Percentiles rank a stretch among this genome's conserved stretches.
These are phyloP conservation scores for Collybiopsis confluens DNA, from an alignment of 768 basidiomycete species.

Conservation along the genomic window DNA sequence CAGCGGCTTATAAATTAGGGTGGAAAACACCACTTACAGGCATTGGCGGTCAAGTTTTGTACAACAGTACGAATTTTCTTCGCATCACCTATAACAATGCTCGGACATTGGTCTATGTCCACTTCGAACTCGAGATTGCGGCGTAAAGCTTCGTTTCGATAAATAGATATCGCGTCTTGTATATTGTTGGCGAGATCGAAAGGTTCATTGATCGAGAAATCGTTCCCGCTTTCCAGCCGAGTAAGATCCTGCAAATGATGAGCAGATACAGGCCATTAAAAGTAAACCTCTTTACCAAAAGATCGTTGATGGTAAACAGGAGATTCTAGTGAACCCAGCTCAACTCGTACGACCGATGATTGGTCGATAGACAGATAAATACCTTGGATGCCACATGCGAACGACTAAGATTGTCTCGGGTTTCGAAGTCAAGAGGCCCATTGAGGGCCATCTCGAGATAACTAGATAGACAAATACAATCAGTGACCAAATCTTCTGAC, in stretches of 20 bases:
- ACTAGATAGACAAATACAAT: slow-evolving; percentile 23
- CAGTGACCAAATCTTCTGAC: neutral
- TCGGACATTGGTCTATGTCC: slow-evolving; percentile 50
- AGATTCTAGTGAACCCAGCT: slow-evolving; percentile 42
- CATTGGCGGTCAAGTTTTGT: slow-evolving; percentile 74
- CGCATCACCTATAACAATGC: slow-evolving; percentile 64
- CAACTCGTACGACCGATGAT: neutral
- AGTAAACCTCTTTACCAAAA: slow-evolving; percentile 40
- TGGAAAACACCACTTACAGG: slow-evolving; percentile 37
- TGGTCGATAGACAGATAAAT: neutral
- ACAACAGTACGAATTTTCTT: slow-evolving; percentile 74
- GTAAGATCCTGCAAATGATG: slow-evolving; percentile 55
- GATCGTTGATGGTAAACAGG: slow-evolving; percentile 80
- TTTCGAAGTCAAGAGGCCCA: slow-evolving; percentile 67
- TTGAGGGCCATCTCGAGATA: slow-evolving; percentile 81
- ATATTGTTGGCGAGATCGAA: slow-evolving; percentile 64
- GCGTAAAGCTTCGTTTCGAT: slow-evolving; percentile 62
- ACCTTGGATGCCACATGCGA: slow-evolving; percentile 77
- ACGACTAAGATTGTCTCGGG: slow-evolving; percentile 66
- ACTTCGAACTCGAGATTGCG: slow-evolving; percentile 57
- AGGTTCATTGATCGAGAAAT: slow-evolving; percentile 72
- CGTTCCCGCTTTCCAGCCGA: slow-evolving; percentile 68
- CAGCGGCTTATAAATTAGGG: neutral
- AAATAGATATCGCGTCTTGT: slow-evolving; percentile 56
- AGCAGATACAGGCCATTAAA: neutral